Percentiles rank a stretch among this genome's conserved stretches.
phyloP scores from a whole-genome alignment of 345 rosid genomes.

The Camelina sativa region DNA sequence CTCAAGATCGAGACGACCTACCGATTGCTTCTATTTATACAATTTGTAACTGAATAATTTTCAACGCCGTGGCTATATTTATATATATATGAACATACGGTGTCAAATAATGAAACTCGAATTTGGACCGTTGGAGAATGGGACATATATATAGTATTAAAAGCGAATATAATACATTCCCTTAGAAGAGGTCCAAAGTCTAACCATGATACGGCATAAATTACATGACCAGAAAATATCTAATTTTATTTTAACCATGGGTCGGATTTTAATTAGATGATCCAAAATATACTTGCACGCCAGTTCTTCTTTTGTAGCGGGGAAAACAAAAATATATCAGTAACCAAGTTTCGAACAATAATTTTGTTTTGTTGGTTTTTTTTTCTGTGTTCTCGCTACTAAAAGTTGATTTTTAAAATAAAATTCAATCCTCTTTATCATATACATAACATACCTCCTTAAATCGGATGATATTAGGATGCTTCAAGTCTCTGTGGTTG shows the following conservation, averaged over 20 bases:
- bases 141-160: conserved; percentile 11
- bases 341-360: too few species aligned
- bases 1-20: conserved; percentile 13
- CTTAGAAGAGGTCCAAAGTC: conserved; percentile 39
- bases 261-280: neutral
- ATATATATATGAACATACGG: conserved; percentile 11
- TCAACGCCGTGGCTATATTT: conserved; percentile 40
- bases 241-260: neutral
- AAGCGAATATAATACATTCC: conserved; percentile 7
- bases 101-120: conserved; percentile 31
- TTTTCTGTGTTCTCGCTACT: neutral
- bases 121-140: conserved; percentile 37
- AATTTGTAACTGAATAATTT: conserved; percentile 1
- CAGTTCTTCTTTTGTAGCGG: neutral
- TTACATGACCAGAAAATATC: conserved; percentile 13
- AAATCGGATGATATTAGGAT: conserved; percentile 84
- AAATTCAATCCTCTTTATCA: neutral
- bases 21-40: conserved; percentile 1
- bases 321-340: too few species aligned
- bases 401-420: neutral
- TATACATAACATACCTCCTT: conserved; percentile 59
- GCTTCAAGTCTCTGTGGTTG: conserved; percentile 89
- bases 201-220: conserved; percentile 24
- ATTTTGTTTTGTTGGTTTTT: neutral
- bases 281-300: neutral